These are phyloP conservation scores for Arthrobotrys megalospora DNA, from an alignment of 2,329 filamentous ascomycete genomes.

Conservation along the genomic window DNA sequence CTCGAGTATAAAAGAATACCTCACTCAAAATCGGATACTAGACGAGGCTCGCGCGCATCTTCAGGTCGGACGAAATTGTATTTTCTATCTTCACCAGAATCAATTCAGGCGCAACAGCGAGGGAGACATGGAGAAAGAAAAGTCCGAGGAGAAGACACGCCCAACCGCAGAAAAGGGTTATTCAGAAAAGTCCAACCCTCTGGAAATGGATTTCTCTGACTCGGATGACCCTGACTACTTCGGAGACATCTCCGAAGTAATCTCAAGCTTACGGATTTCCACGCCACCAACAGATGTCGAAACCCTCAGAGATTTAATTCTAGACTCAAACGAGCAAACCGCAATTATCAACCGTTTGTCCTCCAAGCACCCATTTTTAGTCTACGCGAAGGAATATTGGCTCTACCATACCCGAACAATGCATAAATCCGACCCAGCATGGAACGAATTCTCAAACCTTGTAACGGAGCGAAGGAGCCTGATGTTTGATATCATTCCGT, in stretches of 20 bases:
- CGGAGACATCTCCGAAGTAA: not conserved
- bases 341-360: not conserved
- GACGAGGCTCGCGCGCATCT: slow-evolving; percentile 18
- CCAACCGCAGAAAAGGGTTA: not conserved
- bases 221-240: not conserved
- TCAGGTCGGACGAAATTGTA: slow-evolving; percentile 3
- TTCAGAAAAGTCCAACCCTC: not conserved
- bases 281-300: slow-evolving; percentile 5
- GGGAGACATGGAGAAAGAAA: not conserved
- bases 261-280: not conserved
- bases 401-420: slow-evolving; percentile 27
- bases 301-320: not conserved
- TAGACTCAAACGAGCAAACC: not conserved
- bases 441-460: not conserved
- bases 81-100: slow-evolving; percentile 5
- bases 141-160: not conserved
- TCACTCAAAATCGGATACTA: slow-evolving; percentile 9
- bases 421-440: slow-evolving; percentile 21
- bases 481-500: slow-evolving; percentile 7
- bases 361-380: not conserved
- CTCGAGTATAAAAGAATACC: slow-evolving; percentile 12
- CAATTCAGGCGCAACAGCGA: not conserved
- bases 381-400: slow-evolving; percentile 16
- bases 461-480: slow-evolving; percentile 3
- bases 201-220: not conserved